Percentiles rank a stretch among this genome's conserved stretches.
These are phyloP conservation scores for Trichoderma sp. DNA, from an alignment of 2,329 filamentous ascomycete species.

Conservation along the genomic window DNA sequence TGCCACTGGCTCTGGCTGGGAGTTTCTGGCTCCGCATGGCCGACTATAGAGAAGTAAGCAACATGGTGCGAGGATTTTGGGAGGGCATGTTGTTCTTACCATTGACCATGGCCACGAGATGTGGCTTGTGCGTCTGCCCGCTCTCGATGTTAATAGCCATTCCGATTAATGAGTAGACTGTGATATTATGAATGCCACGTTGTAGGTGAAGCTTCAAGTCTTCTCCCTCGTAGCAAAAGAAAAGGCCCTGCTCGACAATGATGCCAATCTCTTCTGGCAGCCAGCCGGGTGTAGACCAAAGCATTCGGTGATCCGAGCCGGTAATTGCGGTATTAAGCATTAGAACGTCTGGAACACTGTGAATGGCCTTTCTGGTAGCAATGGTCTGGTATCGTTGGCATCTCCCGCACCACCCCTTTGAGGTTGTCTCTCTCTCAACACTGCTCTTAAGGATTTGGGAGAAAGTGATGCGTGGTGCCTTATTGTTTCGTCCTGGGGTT, in stretches of 20 bases:
- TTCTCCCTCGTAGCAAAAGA: constrained; percentile 92
- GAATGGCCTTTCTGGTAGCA: constrained; percentile 78
- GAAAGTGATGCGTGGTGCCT: constrained; percentile 63
- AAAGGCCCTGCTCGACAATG: constrained; percentile 84
- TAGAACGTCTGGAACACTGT: constrained; percentile 77
- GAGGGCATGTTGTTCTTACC: constrained; percentile 44
- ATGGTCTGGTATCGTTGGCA: constrained; percentile 90
- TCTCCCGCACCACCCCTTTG: constrained; percentile 87
- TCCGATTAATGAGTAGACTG: constrained; percentile 87
- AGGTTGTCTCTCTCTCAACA: constrained; percentile 83
- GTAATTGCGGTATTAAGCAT: constrained; percentile 81
- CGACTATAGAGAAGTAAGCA: constrained; percentile 44
- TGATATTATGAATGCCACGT: constrained; percentile 73
- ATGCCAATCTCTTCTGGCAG: constrained; percentile 92
- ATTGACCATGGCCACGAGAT: constrained; percentile 89
- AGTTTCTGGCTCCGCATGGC: constrained; percentile 59
- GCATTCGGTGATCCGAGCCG: constrained; percentile 66
- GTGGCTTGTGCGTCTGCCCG: constrained; percentile 78
- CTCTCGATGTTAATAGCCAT: constrained; percentile 87
- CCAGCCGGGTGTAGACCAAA: constrained; percentile 90
- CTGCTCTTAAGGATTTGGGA: constrained; percentile 90
- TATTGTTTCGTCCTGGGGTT: constrained; percentile 45
- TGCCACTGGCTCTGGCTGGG: constrained; percentile 76
- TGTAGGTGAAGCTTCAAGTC: constrained; percentile 79
- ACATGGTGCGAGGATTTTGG: not conserved